Evolutionary conservation across 495 filamentous ascomycete species (phyloP).

Genomic region (Trichoderma erinaceum): DNA sequence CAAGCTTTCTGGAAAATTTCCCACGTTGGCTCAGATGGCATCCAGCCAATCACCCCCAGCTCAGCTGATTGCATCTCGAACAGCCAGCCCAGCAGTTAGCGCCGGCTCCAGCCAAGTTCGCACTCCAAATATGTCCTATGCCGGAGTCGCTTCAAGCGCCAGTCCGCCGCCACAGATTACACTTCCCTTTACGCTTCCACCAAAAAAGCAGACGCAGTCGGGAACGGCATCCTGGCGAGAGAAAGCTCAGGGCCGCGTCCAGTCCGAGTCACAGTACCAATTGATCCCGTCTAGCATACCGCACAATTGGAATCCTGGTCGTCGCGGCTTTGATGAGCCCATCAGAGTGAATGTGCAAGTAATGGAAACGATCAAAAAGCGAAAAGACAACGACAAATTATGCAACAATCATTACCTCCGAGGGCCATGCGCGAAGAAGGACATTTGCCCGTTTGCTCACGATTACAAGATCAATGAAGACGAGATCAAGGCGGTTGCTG

Average conservation of each 20-base stretch:
- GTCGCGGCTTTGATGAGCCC: constrained; percentile 43
- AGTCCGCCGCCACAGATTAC: constrained; percentile 34
- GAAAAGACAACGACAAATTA: constrained; percentile 67
- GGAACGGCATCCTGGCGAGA: constrained; percentile 16
- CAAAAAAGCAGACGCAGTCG: constrained; percentile 16
- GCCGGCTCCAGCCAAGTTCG: constrained; percentile 24
- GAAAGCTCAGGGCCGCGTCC: background rate
- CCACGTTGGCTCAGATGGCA: background rate
- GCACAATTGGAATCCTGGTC: constrained; percentile 45
- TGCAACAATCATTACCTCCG: constrained; percentile 84
- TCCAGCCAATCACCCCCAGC: background rate
- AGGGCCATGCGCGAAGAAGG: constrained; percentile 63
- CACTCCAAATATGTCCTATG: constrained; percentile 26
- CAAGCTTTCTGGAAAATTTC: constrained; percentile 38
- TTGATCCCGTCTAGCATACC: constrained; percentile 18
- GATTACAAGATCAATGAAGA: constrained; percentile 59
- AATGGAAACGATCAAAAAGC: constrained; percentile 69
- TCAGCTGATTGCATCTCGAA: background rate
- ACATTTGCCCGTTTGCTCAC: constrained; percentile 71
- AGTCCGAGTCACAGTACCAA: background rate
- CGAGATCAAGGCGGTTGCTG: constrained; percentile 61
- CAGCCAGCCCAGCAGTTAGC: background rate
- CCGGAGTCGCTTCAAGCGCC: constrained; percentile 28
- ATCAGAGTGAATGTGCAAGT: constrained; percentile 48
- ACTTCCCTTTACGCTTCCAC: constrained; percentile 24